Conservation (phyloP, 176 grass and related monocot genomes). For the Musa itinerans region DNA sequence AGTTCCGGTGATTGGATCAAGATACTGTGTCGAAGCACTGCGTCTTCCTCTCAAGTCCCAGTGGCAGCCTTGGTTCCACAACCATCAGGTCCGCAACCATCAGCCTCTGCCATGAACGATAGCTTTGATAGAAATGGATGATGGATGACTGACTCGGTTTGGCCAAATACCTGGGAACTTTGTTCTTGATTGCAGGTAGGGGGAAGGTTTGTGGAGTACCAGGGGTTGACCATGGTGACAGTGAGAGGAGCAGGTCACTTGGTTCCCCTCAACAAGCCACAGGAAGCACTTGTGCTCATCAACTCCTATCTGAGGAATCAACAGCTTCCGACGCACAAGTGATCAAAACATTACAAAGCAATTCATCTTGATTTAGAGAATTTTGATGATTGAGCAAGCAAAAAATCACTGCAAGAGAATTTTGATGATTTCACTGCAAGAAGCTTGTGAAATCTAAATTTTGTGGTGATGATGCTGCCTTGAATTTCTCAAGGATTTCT, state of each 20-base stretch:
- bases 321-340: slow-evolving; percentile 23
- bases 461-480: background rate
- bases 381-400: too few relatives aligned
- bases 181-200: slow-evolving; percentile 42
- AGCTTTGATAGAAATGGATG: background rate
- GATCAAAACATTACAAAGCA: background rate
- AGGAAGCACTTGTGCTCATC: slow-evolving; percentile 53
- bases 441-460: background rate
- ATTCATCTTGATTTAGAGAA: too few relatives aligned
- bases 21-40: slow-evolving; percentile 66
- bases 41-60: slow-evolving; percentile 39
- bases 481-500: background rate
- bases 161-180: background rate
- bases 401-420: background rate
- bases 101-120: background rate
- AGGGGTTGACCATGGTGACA: slow-evolving; percentile 63
- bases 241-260: slow-evolving; percentile 76
- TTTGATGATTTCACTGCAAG: too few relatives aligned
- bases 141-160: background rate
- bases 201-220: slow-evolving; percentile 70
- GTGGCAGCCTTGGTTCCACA: slow-evolving; percentile 64
- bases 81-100: slow-evolving; percentile 46
- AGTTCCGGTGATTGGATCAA: slow-evolving; percentile 67
- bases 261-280: slow-evolving; percentile 76
- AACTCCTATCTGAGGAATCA: slow-evolving; percentile 38